Percentiles rank a stretch among this genome's conserved stretches.
Conservation (phyloP, 129 eudicot genomes). For the Lonicera japonica region DNA sequence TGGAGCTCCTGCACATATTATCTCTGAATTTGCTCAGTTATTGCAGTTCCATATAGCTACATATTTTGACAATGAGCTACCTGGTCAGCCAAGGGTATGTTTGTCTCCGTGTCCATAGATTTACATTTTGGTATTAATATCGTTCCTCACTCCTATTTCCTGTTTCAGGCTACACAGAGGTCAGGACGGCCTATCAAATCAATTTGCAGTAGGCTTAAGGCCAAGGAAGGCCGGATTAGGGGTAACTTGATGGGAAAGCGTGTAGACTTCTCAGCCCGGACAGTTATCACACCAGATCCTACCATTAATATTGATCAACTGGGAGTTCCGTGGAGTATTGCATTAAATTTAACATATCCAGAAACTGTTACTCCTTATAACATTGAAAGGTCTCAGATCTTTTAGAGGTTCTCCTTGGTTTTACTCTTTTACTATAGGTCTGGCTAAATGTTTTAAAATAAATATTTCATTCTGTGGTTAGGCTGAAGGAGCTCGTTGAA, state of each 20-base stretch:
- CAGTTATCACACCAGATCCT: conserved; percentile 98
- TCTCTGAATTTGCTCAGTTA: conserved; percentile 92
- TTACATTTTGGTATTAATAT: background rate
- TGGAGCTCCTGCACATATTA: conserved; percentile 98
- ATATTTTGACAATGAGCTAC: conserved; percentile 93
- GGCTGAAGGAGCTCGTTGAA: conserved; percentile 97
- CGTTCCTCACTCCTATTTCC: background rate
- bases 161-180: conserved; percentile 79
- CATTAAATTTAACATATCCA: conserved; percentile 89
- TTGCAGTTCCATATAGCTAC: conserved; percentile 97
- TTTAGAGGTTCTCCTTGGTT: background rate
- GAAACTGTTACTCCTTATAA: conserved; percentile 97
- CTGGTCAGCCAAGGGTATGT: conserved; percentile 94
- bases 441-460: background rate
- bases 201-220: conserved; percentile 90
- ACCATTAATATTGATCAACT: conserved; percentile 87
- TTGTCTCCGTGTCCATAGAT: background rate
- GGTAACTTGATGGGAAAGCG: conserved; percentile 98
- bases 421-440: background rate
- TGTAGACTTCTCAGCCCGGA: conserved; percentile 95
- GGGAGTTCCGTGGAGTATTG: conserved; percentile 99
- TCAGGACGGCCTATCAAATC: conserved; percentile 98
- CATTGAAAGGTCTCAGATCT: conserved; percentile 67
- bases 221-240: conserved; percentile 91
- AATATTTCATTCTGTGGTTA: conserved; percentile 5